phyloP scores from a whole-genome alignment of 1,139 yeast genomes.

The Yueomyces sp. region DNA sequence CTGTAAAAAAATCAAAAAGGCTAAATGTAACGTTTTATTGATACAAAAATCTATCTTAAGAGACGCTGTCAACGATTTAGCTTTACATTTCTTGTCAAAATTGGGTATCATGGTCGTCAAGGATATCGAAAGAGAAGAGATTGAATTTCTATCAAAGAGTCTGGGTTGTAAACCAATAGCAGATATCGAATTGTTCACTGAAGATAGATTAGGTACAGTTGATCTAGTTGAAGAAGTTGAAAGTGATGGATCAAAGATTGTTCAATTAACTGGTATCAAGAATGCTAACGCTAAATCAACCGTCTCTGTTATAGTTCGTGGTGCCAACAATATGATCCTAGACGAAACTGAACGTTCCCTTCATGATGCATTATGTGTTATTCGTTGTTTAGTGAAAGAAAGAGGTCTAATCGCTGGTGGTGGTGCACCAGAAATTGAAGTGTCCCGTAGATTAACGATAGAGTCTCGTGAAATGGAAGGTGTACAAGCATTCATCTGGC shows the following conservation, averaged over 20 bases:
- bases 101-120: constrained; percentile 86
- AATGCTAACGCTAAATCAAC: constrained; percentile 44
- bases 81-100: constrained; percentile 86
- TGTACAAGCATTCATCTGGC: constrained; percentile 88
- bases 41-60: constrained; percentile 91
- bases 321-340: constrained; percentile 79
- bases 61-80: constrained; percentile 95
- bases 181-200: constrained; percentile 83
- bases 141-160: constrained; percentile 84
- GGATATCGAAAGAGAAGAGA: constrained; percentile 94
- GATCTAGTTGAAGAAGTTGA: constrained; percentile 89
- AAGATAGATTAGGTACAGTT: constrained; percentile 84
- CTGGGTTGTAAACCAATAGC: constrained; percentile 95
- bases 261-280: constrained; percentile 80
- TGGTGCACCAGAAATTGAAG: constrained; percentile 97
- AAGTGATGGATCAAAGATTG: constrained; percentile 85
- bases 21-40: constrained; percentile 87
- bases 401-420: constrained; percentile 97
- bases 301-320: constrained; percentile 85
- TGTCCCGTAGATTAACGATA: constrained; percentile 64
- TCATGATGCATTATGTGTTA: constrained; percentile 94
- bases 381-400: constrained; percentile 89
- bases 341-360: constrained; percentile 96
- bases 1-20: constrained; percentile 91
- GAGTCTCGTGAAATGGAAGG: constrained; percentile 76